Base-by-base conservation (phyloP, 2,329 filamentous ascomycete genomes). In the Rhynchosporium agropyri region DNA sequence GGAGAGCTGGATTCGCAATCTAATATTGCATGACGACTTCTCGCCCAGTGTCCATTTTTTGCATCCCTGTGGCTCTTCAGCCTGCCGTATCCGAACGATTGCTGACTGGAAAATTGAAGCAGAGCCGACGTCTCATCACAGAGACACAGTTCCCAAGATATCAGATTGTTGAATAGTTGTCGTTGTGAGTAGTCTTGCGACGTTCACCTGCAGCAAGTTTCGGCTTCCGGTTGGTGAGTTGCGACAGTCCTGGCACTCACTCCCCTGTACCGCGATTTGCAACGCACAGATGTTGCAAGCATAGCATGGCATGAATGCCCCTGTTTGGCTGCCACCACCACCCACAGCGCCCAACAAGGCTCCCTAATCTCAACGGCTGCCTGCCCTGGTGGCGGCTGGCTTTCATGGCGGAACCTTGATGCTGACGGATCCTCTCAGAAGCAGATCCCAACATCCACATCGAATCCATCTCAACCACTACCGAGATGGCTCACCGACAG, bases 401-500 rank as follows among this genome's bases (percentile, higher is more conserved):
- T 61, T 49, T 10, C 46, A 63, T 67, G 65, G 60, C 64, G 61
- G 58, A 55, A 61, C 49, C 40, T 40, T 50, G 49, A 64, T 57
- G 64, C 71, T 72, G 66, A 70, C 64, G 29, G 58, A 53, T 62
- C 33, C 33, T 10, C 42, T 51, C 38, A 64, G 62, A 56, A 65
- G 58, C 59, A 66, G 67, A 64, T 57, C 48, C 53, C 29, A 46
- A 42, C 57, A 59, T 12, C 46, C 45, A 46, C 43, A 42, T 42
- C 58, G 51, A 40, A 36, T 36, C 33, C 33, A 51, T 43, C 57
- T 26, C 45, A 40, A 20, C 57, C 33, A 65, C 65, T 65, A 66
- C 60, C 65, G 64, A 70, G 62, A 74, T 74, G 72, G 66, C 71
- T 40, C 72, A 74, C 69, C 72, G 70, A 65, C 73, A 73, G 62